Evolutionary conservation across 2,329 filamentous ascomycete genomes (phyloP).

Genomic region (Penicillium sp.): DNA sequence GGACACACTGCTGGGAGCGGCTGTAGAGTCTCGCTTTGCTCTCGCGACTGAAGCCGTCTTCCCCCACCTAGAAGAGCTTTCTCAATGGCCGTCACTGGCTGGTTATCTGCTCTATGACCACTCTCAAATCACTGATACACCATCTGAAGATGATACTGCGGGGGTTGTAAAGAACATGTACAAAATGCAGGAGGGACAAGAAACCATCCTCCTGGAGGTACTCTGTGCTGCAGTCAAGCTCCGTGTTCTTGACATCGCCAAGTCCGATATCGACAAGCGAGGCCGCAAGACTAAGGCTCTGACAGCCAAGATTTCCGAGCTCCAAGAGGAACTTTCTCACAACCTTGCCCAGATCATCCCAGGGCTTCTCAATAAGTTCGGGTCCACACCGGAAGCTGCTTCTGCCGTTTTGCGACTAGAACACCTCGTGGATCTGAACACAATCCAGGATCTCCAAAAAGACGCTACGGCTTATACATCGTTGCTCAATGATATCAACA

Average conservation of each 20-base stretch:
- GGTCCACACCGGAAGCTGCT: conserved; percentile 81
- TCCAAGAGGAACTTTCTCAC: conserved; percentile 75
- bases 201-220: conserved; percentile 81
- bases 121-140: conserved; percentile 59
- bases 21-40: conserved; percentile 77
- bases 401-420: conserved; percentile 82
- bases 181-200: conserved; percentile 72
- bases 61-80: conserved; percentile 75
- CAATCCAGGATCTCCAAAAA: conserved; percentile 85
- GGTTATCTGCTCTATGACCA: conserved; percentile 93
- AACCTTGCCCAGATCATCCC: conserved; percentile 78
- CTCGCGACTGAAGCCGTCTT: conserved; percentile 84
- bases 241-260: conserved; percentile 64
- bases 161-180: conserved; percentile 68
- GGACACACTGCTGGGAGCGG: conserved; percentile 57
- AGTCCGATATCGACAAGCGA: conserved; percentile 58
- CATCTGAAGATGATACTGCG: conserved; percentile 60
- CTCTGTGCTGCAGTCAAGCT: conserved; percentile 79
- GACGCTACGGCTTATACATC: conserved; percentile 77
- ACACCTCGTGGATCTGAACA: conserved; percentile 79
- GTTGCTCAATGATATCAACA: conserved; percentile 85
- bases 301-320: conserved; percentile 63
- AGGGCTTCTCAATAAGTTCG: conserved; percentile 85
- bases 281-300: conserved; percentile 58
- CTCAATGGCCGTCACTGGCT: conserved; percentile 82